These are phyloP conservation scores for Myriangium duriaei DNA, from an alignment of 2,329 filamentous ascomycete genomes.

Conservation along the genomic window DNA sequence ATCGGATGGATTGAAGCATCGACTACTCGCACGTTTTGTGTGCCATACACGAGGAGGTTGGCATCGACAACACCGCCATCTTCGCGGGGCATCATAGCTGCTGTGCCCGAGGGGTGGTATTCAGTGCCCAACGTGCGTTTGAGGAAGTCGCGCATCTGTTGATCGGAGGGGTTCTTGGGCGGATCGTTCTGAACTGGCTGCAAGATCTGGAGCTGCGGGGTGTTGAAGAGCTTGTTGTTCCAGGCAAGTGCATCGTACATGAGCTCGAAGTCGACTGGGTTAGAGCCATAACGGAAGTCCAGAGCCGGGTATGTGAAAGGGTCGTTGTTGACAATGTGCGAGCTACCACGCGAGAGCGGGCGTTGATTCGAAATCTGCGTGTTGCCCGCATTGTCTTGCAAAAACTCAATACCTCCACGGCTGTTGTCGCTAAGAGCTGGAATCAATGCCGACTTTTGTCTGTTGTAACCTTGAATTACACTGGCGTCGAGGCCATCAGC, in stretches of 20 bases:
- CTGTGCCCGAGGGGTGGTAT: slow-evolving; percentile 38
- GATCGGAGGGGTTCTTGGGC: slow-evolving; percentile 18
- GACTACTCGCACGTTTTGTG: slow-evolving; percentile 30
- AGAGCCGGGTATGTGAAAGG: slow-evolving; percentile 28
- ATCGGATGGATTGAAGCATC: slow-evolving; percentile 32
- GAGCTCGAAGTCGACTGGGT: slow-evolving; percentile 26
- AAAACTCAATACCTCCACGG: slow-evolving; percentile 19
- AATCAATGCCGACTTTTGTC: slow-evolving; percentile 17
- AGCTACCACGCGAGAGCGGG: slow-evolving; percentile 31
- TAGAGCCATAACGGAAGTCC: slow-evolving; percentile 32
- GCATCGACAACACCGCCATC: slow-evolving; percentile 37
- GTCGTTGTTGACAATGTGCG: slow-evolving; percentile 26
- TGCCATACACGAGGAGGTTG: slow-evolving; percentile 29
- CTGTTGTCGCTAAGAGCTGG: slow-evolving; percentile 15
- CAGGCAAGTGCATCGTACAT: slow-evolving; percentile 18
- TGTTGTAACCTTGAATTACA: slow-evolving; percentile 17
- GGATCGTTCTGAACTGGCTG: slow-evolving; percentile 18
- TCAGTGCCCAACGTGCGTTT: slow-evolving; percentile 26
- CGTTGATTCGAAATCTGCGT: slow-evolving; percentile 26
- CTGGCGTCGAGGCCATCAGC: slow-evolving; percentile 12
- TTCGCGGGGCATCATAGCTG: slow-evolving; percentile 33
- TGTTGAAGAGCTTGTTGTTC: slow-evolving; percentile 19
- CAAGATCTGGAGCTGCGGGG: slow-evolving; percentile 15
- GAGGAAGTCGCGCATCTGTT: slow-evolving; percentile 18
- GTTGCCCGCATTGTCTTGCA: slow-evolving; percentile 22